Percentiles rank a stretch among this genome's conserved stretches.
Conservation (phyloP, 371 early-diverging fungal species). For the Cokeromyces recurvatus region DNA sequence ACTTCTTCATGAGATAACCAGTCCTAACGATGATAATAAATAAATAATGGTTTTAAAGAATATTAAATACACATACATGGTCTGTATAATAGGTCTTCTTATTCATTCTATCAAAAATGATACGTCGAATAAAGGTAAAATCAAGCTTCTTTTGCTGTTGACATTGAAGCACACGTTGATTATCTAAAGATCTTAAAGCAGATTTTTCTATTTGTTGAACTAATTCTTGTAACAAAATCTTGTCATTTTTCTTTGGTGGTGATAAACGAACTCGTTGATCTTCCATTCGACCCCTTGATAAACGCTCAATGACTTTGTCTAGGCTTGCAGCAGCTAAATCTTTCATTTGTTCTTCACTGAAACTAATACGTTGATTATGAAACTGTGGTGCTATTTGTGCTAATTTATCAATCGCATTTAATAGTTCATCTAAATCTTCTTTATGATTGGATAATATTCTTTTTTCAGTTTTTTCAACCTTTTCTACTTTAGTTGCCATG, state of each 20-base stretch:
- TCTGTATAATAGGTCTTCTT: too few species aligned
- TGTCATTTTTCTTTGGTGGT: slow-evolving; percentile 6
- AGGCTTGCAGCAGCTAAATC: slow-evolving; percentile 30
- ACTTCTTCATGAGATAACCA: slow-evolving; percentile 39
- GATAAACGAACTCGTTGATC: slow-evolving; percentile 25
- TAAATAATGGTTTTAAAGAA: slow-evolving; percentile 13
- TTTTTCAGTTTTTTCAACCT: too few species aligned
- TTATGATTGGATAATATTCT: too few species aligned
- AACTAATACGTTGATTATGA: slow-evolving; percentile 45
- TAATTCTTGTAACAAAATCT: slow-evolving; percentile 13
- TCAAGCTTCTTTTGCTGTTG: slow-evolving; percentile 15
- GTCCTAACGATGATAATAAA: slow-evolving; percentile 35
- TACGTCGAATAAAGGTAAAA: slow-evolving; percentile 10
- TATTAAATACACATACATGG: too few species aligned
- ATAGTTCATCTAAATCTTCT: slow-evolving; percentile 42
- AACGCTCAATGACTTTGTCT: slow-evolving; percentile 23
- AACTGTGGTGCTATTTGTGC: slow-evolving; percentile 41
- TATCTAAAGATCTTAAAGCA: slow-evolving; percentile 28
- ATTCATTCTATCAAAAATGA: slow-evolving; percentile 18
- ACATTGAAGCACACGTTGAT: slow-evolving; percentile 21
- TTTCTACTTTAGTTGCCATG: too few species aligned
- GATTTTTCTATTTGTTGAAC: slow-evolving; percentile 20
- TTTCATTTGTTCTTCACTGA: slow-evolving; percentile 39
- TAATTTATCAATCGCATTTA: slow-evolving; percentile 48
- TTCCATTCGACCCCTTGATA: slow-evolving; percentile 33